A percentile compares a stretch with the other conserved stretches of the same genome.
These are phyloP conservation scores for Corylus americana DNA, from an alignment of 306 rosid species.

Conservation along the genomic window DNA sequence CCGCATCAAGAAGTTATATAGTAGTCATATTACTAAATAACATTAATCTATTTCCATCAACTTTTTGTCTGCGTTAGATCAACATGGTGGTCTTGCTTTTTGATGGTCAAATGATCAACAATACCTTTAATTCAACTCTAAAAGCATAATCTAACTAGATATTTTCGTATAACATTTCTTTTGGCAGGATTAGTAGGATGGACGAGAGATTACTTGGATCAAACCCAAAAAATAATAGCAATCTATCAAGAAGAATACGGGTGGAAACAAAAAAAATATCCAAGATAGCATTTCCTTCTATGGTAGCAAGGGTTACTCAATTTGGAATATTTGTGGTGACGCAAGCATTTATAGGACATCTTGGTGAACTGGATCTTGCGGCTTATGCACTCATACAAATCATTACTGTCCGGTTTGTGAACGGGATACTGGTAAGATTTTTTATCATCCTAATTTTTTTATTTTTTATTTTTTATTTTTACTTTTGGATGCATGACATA, in stretches of 20 bases:
- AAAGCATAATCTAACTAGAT: background rate
- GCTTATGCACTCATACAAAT: slow-evolving; percentile 56
- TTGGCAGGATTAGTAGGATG: background rate
- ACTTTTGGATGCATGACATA: too few species aligned
- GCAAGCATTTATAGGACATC: slow-evolving; percentile 60
- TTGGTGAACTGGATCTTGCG: slow-evolving; percentile 48
- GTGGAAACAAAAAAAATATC: slow-evolving; percentile 42
- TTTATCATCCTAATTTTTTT: background rate
- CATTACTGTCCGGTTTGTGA: slow-evolving; percentile 49
- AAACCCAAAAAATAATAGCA: slow-evolving; percentile 4
- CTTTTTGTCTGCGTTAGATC: too few species aligned
- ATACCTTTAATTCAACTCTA: background rate
- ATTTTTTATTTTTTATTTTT: background rate
- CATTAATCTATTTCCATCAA: too few species aligned
- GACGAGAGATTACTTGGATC: slow-evolving; percentile 17
- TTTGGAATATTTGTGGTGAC: slow-evolving; percentile 53
- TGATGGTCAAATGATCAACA: too few species aligned
- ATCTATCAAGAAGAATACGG: slow-evolving; percentile 37
- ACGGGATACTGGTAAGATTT: slow-evolving; percentile 46
- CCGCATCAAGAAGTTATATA: too few species aligned
- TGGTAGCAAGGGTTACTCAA: slow-evolving; percentile 46
- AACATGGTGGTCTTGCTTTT: too few species aligned
- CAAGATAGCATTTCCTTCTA: slow-evolving; percentile 55
- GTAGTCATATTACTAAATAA: too few species aligned
- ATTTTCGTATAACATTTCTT: background rate